Base-by-base conservation (phyloP, 768 basidiomycete genomes). In the Strobilomyces dryophilus region DNA sequence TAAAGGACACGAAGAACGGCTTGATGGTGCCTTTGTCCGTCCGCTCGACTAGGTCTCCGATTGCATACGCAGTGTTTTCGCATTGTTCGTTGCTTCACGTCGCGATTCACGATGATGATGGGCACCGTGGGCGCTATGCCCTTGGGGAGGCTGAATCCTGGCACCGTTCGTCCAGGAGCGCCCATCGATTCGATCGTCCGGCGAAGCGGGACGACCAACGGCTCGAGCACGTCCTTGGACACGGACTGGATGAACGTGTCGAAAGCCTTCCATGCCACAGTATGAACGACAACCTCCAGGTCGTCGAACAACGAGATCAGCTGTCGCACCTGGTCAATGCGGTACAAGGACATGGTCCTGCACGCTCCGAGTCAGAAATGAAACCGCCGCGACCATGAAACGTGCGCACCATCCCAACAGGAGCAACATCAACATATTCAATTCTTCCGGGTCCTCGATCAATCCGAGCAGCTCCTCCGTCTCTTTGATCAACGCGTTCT, bases 1-100 rank as follows among this genome's bases (percentile, higher is more conserved):
- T 97, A 66, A 97, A 91, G 18, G 92, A 88, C 15, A 97, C 93
- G 56, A 95, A 92, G 71, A 89, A 98, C 0, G 94, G 89, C 69
- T 95, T 97, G 79, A 98, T 89, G 0, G 93, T 84, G 17, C 70
- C 71, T 63, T 85, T 82, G n/a, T 87, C 81, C 1, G 95, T 97
- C 27, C 84, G 80, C 67, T 94, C 87, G 32, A 98, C 92, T 34
- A 99, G 81, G 60, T 98, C 95, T n/a, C 92, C 89, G 55, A 98
- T 95, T 26, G 92, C 94, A 61, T 92, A 92, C 0, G 95, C 93
- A 0, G 95, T 94, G 60, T 95, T 88, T 70, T 98, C 97, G 61
- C 91, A 79, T 63, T 93, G 92, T 54, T 98, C 95, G 69, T 95
- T 95, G 68, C 82, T 98, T 34, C 95, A 95, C 4, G 87, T 89